A percentile compares a stretch with the other conserved stretches of the same genome.
These are phyloP conservation scores for Clarireedia homoeocarpa DNA, from an alignment of 2,329 filamentous ascomycete species.

Conservation along the genomic window DNA sequence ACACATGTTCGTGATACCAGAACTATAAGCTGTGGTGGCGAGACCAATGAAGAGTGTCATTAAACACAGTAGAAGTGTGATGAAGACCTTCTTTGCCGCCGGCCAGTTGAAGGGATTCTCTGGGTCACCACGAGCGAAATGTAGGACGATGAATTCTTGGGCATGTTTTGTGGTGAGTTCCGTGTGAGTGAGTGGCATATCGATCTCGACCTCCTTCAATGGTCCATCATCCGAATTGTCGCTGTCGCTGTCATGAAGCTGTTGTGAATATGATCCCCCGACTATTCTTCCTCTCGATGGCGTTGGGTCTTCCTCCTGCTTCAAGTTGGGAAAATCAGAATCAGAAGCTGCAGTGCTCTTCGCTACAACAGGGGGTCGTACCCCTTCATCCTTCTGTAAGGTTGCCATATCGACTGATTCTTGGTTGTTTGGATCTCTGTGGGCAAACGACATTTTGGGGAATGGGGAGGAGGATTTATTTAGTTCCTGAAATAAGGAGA, in stretches of 20 bases:
- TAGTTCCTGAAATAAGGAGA: slow-evolving; percentile 8
- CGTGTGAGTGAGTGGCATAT: slow-evolving; percentile 41
- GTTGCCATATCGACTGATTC: not conserved
- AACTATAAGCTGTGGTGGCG: slow-evolving; percentile 45
- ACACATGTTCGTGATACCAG: slow-evolving; percentile 39
- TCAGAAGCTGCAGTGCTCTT: slow-evolving; percentile 1
- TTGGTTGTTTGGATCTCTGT: not conserved
- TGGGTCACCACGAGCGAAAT: slow-evolving; percentile 38
- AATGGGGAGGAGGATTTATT: slow-evolving; percentile 8
- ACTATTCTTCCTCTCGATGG: slow-evolving; percentile 30
- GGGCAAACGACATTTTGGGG: not conserved
- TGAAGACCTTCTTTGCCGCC: slow-evolving; percentile 36
- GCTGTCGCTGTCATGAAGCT: slow-evolving; percentile 28
- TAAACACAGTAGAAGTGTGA: slow-evolving; percentile 39
- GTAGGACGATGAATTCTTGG: slow-evolving; percentile 38
- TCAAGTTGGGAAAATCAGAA: slow-evolving; percentile 2
- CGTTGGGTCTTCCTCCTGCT: slow-evolving; percentile 17
- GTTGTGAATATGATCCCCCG: slow-evolving; percentile 33
- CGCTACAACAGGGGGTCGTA: not conserved
- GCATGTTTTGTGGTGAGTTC: slow-evolving; percentile 35
- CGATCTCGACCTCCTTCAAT: slow-evolving; percentile 37
- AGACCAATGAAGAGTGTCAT: slow-evolving; percentile 48
- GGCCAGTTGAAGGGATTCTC: slow-evolving; percentile 47
- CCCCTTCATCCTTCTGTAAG: not conserved
- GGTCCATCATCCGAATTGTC: slow-evolving; percentile 26